Base-by-base conservation (phyloP, 306 rosid species). In the Lathyrus tuberosus region DNA sequence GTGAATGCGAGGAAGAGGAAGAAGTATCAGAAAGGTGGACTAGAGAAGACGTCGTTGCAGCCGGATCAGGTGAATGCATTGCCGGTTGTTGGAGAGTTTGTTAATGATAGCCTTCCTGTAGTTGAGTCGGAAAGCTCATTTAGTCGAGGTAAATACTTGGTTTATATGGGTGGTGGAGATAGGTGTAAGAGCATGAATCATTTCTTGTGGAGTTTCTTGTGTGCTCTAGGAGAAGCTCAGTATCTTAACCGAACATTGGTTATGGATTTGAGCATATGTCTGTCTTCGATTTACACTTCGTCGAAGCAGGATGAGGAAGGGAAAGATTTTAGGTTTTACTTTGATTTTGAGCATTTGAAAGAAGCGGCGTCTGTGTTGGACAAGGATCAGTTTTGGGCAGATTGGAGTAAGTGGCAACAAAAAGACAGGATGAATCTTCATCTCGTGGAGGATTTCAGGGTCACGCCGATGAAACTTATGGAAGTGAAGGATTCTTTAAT, bases 161-260 rank as follows among this genome's bases (percentile, higher is more conserved):
- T 89, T 57, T 95, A 95, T 68, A 73, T 52, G 54, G 94, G 90
- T 38, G 90, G 92, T 53, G 96, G 97, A 47, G 99, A 95, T 73
- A 79, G 93, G 82, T 95, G 99, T 82, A 95, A 91, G 88, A 91
- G 96, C 81, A 89, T 95, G 95, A 91, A 95, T 80, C 97, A 95
- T 74, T 95, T 68, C 84, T 70, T 95, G 76, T 95, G 99, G 99
- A 95, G 99, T 78, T 95, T 87, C 85, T 81, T 95, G 82, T 95
- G 99, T 84, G 92, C 99, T 33, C 80, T 95, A 12, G 97, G 99
- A 46, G 99, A 95, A 80, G 99, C 99, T 64, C 99, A 89, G 71
- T 95, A 95, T 82, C 84, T 95, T 71, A 95, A 95, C 80, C 87
- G 99, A 70, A 95, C 99, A 42, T 82, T 95, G 85, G 85, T 95